Percentiles rank a stretch among this genome's conserved stretches.
These are phyloP conservation scores for Xylaria polymorpha DNA, from an alignment of 2,329 filamentous ascomycete species.

Conservation along the genomic window DNA sequence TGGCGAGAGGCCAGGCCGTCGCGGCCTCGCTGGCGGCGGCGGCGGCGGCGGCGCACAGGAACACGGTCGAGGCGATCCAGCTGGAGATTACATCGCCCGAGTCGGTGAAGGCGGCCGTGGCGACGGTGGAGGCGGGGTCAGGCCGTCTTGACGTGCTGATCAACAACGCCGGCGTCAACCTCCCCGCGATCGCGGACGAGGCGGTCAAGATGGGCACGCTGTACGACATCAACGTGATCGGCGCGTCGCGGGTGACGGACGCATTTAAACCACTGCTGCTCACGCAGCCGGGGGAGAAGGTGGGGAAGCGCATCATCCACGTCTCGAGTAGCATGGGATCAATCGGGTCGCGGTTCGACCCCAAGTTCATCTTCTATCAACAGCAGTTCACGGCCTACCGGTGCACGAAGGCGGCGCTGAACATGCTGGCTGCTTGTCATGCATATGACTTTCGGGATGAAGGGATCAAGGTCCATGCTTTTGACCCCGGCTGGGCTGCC, in stretches of 20 bases:
- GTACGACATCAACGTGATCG: slow-evolving; percentile 41
- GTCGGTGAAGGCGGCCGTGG: slow-evolving; percentile 36
- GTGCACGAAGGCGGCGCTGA: slow-evolving; percentile 39
- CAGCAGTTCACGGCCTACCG: slow-evolving; percentile 35
- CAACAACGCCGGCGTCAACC: slow-evolving; percentile 41
- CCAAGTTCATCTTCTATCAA: slow-evolving; percentile 22
- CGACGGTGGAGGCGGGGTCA: slow-evolving; percentile 24
- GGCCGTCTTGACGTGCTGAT: slow-evolving; percentile 42
- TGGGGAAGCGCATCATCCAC: slow-evolving; percentile 40
- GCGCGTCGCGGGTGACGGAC: slow-evolving; percentile 35
- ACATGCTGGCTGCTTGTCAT: slow-evolving; percentile 42
- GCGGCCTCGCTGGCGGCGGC: not conserved
- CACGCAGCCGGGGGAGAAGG: slow-evolving; percentile 30
- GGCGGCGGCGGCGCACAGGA: slow-evolving; percentile 25
- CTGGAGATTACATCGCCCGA: slow-evolving; percentile 37
- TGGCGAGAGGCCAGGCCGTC: slow-evolving; percentile 28
- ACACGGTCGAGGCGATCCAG: slow-evolving; percentile 39
- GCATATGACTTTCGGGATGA: slow-evolving; percentile 36
- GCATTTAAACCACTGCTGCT: slow-evolving; percentile 38
- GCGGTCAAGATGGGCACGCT: slow-evolving; percentile 31
- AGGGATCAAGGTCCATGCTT: slow-evolving; percentile 39
- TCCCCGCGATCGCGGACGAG: slow-evolving; percentile 25
- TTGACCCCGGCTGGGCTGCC: slow-evolving; percentile 38
- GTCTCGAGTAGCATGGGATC: slow-evolving; percentile 41
- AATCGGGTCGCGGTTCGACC: slow-evolving; percentile 29